Evolutionary conservation across 164 flowering plant genomes (phyloP).

Genomic region (Akebia trifoliata): DNA sequence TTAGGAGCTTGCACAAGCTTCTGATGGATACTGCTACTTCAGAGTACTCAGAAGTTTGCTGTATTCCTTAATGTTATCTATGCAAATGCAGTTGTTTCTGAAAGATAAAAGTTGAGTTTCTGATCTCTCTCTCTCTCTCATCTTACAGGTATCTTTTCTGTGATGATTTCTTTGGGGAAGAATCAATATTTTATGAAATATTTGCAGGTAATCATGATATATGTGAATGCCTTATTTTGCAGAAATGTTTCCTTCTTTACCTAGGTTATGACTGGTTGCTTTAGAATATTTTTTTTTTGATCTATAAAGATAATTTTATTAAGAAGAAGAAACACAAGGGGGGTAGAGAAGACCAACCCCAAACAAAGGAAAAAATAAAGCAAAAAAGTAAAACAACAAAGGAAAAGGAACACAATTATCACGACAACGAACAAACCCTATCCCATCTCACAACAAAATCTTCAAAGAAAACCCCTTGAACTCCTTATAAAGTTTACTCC

Average conservation of each 20-base stretch:
- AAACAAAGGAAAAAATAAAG: too few relatives aligned
- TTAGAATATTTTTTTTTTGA: background rate
- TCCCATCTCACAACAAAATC: too few relatives aligned
- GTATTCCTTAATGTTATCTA: slow-evolving; percentile 12
- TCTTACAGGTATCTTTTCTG: slow-evolving; percentile 79
- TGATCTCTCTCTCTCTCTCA: slow-evolving; percentile 11
- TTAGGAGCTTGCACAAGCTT: slow-evolving; percentile 95
- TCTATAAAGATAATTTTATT: too few relatives aligned
- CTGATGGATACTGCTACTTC: slow-evolving; percentile 98
- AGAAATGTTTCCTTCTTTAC: background rate
- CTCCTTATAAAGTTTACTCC: too few relatives aligned
- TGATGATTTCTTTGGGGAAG: slow-evolving; percentile 95
- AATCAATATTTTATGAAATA: slow-evolving; percentile 81
- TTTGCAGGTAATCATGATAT: slow-evolving; percentile 61
- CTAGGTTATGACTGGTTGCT: background rate
- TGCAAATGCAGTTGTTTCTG: background rate
- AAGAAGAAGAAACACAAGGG: too few relatives aligned
- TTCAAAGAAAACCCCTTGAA: too few relatives aligned
- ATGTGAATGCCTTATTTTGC: background rate
- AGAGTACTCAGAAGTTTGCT: slow-evolving; percentile 52
- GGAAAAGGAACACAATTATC: too few relatives aligned
- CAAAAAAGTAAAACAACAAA: too few relatives aligned
- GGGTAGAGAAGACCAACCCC: too few relatives aligned
- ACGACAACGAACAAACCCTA: too few relatives aligned
- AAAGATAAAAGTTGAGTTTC: background rate